Base-by-base conservation (phyloP, 257 asterid species). In the Solanum etuberosum region DNA sequence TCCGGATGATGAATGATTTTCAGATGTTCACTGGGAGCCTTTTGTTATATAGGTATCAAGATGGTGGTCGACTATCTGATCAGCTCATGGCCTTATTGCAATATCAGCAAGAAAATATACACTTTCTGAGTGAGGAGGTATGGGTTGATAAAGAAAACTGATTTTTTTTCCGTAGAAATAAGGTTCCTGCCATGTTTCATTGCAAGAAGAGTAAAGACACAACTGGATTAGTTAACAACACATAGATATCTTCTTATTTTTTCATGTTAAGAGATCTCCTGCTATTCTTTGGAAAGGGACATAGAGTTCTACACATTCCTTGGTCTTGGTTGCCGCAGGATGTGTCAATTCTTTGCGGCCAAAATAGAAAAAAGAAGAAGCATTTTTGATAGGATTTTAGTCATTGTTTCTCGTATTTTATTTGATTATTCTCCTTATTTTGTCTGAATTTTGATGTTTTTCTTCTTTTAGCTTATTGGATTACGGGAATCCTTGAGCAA, bases 81-180 rank as follows among this genome's bases (percentile, higher is more conserved):
- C 99, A 95, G 93, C 99, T 94, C 92, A 96, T 95, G 98, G 98
- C 99, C 72, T 90, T 97, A 90, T 90, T 97, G 94, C 98, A 97
- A 87, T 96, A 97, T 92, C 99, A 96, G 90, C 95, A 96, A 81
- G 99, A 96, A 92, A 97, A 97, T 91, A 95, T 97, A 82, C 99
- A 97, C 93, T 97, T 97, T 90, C 92, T 97, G 72, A 97, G 95
- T 87, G 99, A 97, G 93, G 99, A 95, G 98, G 99, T 97, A 93
- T 89, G 76, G 85, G 42, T 80, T 80, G 63, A 46, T 46, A 9
- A 42, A 77, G 25, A 77, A 77, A 77, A 25, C 83, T 77, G 61
- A 40, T 14, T 42, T 9, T 13, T 42, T 13, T 37, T 1, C 27
- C 8, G 42, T 76, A 25, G 84, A 77, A 77, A 77, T 77, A 77